phyloP scores from a whole-genome alignment of 768 basidiomycete species.

The Rhizopogon vinicolor region DNA sequence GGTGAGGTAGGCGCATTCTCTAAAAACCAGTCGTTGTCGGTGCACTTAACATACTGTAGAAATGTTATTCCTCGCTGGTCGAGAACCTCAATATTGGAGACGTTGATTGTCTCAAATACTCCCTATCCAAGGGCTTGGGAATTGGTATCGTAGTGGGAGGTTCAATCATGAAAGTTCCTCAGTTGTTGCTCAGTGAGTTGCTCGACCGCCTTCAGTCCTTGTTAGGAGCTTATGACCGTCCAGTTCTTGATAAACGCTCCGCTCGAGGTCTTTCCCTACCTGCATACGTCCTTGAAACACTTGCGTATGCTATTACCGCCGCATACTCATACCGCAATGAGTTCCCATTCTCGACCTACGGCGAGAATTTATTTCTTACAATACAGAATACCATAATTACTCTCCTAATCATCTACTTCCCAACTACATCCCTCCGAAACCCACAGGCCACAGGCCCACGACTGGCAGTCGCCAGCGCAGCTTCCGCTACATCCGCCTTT shows the following conservation, averaged over 20 bases:
- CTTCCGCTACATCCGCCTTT: constrained; percentile 30
- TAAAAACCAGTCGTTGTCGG: not conserved
- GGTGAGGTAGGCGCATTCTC: constrained; percentile 53
- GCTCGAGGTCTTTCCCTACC: constrained; percentile 85
- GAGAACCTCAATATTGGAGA: constrained; percentile 79
- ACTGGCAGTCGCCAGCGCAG: constrained; percentile 26
- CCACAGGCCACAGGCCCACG: constrained; percentile 23
- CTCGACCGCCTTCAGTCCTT: not conserved
- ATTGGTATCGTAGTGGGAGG: constrained; percentile 91
- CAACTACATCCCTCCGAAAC: constrained; percentile 25
- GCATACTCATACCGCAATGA: constrained; percentile 80
- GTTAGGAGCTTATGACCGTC: constrained; percentile 2
- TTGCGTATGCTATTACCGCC: constrained; percentile 85
- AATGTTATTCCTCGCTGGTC: constrained; percentile 88
- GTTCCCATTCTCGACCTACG: constrained; percentile 97
- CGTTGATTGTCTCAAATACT: constrained; percentile 83
- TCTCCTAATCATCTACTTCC: constrained; percentile 75
- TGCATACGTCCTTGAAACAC: constrained; percentile 87
- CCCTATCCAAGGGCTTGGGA: constrained; percentile 88
- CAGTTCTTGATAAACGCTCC: constrained; percentile 69
- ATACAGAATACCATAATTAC: constrained; percentile 87
- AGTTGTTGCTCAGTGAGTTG: constrained; percentile 74
- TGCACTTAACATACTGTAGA: constrained; percentile 35
- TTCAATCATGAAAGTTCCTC: constrained; percentile 94
- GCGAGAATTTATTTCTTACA: constrained; percentile 93